Evolutionary conservation across 179 eudicot genomes (phyloP).

Genomic region (Silene vulgaris): DNA sequence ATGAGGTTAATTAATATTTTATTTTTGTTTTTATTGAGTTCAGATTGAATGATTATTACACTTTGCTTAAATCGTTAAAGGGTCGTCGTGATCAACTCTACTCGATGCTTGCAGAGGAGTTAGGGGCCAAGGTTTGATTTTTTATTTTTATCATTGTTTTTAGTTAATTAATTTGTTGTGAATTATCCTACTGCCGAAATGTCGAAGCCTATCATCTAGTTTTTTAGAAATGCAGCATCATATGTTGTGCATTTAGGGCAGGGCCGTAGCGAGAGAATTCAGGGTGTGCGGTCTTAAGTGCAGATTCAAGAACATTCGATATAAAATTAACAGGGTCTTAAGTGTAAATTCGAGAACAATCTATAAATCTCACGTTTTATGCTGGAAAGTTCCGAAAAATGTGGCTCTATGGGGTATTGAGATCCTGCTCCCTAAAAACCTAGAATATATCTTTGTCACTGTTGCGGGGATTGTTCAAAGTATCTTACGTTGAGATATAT

Average conservation of each 20-base stretch:
- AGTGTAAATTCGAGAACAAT: neutral
- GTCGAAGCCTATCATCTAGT: neutral
- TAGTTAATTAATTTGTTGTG: neutral
- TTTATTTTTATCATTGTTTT: neutral
- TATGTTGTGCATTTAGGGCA: neutral
- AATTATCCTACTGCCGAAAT: neutral
- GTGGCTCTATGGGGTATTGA: no score
- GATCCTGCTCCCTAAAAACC: neutral
- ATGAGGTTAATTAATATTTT: neutral
- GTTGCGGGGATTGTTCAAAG: neutral
- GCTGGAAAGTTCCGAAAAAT: no score
- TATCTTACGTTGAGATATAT: neutral
- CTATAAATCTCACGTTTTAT: neutral
- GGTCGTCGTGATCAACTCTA: slow-evolving; percentile 59
- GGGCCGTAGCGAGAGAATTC: neutral
- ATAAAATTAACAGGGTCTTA: no score
- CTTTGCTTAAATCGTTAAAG: slow-evolving; percentile 55
- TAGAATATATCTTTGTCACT: neutral
- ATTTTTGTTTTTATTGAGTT: slow-evolving; percentile 23
- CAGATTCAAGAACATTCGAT: no score
- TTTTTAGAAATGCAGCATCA: neutral
- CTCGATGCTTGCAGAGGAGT: slow-evolving; percentile 52
- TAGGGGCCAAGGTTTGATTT: slow-evolving; percentile 62
- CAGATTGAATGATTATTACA: slow-evolving; percentile 74
- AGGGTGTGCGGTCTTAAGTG: neutral